A percentile compares a stretch with the other conserved stretches of the same genome.
phyloP scores from a whole-genome alignment of 176 grass and related monocot species.

The Ananas comosus region DNA sequence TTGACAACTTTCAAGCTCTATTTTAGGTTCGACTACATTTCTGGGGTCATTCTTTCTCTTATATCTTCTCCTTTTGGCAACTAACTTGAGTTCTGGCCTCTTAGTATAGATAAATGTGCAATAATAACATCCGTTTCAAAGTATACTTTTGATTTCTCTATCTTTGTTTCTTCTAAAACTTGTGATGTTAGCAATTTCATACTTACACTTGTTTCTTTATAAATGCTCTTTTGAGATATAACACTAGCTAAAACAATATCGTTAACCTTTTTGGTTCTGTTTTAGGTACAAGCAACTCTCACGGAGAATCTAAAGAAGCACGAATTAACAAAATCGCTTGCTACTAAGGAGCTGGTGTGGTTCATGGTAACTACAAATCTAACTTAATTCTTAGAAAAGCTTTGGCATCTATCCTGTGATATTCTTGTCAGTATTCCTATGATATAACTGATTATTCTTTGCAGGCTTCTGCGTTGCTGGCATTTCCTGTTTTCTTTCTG shows the following conservation, averaged over 20 bases:
- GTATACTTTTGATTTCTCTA: too few species aligned
- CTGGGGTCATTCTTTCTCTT: too few species aligned
- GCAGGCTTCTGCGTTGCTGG: constrained; percentile 67
- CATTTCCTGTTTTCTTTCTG: constrained; percentile 53
- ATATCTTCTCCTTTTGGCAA: too few species aligned
- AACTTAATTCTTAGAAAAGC: neutral
- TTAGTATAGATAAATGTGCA: too few species aligned
- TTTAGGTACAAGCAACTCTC: constrained; percentile 65
- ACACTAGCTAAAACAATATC: constrained; percentile 4
- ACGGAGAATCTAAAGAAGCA: constrained; percentile 55
- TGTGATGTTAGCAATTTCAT: too few species aligned
- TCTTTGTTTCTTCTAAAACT: too few species aligned
- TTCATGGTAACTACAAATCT: constrained; percentile 48
- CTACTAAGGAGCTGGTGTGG: constrained; percentile 73
- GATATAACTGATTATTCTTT: constrained; percentile 11
- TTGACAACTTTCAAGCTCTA: neutral
- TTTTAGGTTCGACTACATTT: neutral
- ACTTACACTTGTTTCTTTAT: neutral
- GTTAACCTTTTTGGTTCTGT: constrained; percentile 19
- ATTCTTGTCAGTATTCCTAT: constrained; percentile 14
- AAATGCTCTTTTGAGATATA: neutral
- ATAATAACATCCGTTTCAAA: too few species aligned
- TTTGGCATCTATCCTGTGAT: neutral
- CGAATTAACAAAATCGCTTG: constrained; percentile 69
- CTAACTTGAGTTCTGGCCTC: too few species aligned